phyloP scores from a whole-genome alignment of 1,284 basidiomycete species.

The Melanopsichium pennsylvanicum region DNA sequence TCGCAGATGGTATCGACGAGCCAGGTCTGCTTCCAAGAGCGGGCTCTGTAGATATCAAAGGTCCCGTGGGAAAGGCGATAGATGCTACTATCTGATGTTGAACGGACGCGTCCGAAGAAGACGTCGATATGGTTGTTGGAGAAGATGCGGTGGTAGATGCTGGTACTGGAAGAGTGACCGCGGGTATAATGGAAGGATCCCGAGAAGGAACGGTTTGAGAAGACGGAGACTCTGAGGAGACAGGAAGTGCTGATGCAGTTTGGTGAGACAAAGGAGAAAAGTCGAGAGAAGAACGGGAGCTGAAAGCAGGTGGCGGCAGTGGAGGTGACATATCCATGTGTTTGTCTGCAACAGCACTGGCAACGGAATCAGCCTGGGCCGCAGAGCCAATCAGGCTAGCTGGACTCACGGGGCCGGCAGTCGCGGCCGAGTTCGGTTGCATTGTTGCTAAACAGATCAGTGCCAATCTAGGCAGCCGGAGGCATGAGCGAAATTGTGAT shows the following conservation, averaged over 20 bases:
- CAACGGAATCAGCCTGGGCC: not conserved
- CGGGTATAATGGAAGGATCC: constrained; percentile 4
- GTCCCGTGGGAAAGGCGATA: constrained; percentile 14
- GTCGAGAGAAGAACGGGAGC: constrained; percentile 5
- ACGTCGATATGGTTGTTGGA: not conserved
- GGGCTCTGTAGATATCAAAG: not conserved
- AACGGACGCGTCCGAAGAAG: not conserved
- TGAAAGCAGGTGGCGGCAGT: constrained; percentile 11
- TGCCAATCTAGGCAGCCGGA: not conserved
- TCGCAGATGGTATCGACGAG: constrained; percentile 13
- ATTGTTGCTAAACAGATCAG: too few species aligned
- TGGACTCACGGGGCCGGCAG: not conserved
- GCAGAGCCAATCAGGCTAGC: too few species aligned
- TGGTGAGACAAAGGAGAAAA: not conserved
- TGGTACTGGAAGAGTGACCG: constrained; percentile 1
- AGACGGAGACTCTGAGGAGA: not conserved
- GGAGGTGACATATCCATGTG: constrained; percentile 10
- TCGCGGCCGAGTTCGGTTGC: not conserved
- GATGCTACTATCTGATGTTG: constrained; percentile 7
- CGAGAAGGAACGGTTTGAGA: not conserved
- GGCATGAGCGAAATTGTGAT: not conserved
- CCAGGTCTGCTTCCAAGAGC: constrained; percentile 1
- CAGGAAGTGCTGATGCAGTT: not conserved
- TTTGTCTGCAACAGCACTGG: not conserved
- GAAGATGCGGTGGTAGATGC: constrained; percentile 3